phyloP scores from a whole-genome alignment of 306 rosid species.

The Coriaria nepalensis region DNA sequence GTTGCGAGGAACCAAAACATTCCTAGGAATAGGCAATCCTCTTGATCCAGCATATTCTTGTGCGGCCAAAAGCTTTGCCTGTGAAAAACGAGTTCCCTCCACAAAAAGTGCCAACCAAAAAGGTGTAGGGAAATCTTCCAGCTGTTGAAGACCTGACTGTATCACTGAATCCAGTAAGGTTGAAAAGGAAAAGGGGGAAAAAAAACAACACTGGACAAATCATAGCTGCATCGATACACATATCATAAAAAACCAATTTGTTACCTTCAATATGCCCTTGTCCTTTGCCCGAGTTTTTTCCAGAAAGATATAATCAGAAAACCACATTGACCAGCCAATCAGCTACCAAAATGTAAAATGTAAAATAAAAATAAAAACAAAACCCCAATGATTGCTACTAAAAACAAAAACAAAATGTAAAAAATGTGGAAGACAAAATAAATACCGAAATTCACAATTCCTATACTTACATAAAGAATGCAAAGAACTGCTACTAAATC shows the following conservation, averaged over 20 bases:
- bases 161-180: no score
- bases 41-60: constrained; percentile 68
- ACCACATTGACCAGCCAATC: constrained; percentile 99
- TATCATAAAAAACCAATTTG: neutral
- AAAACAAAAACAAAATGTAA: no score
- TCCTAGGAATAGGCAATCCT: constrained; percentile 65
- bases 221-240: neutral
- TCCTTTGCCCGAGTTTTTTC: constrained; percentile 76
- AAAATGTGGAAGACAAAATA: no score
- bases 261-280: constrained; percentile 51
- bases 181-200: no score
- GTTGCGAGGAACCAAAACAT: constrained; percentile 80
- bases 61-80: constrained; percentile 53
- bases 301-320: constrained; percentile 62
- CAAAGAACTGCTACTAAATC: no score
- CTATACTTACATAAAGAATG: no score
- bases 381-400: no score
- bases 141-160: constrained; percentile 53
- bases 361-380: no score
- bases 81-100: constrained; percentile 83
- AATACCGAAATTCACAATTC: no score
- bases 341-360: constrained; percentile 54
- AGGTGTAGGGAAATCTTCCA: constrained; percentile 50
- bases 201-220: no score
- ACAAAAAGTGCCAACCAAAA: constrained; percentile 89